A percentile compares a stretch with the other conserved stretches of the same genome.
These are phyloP conservation scores for Trichosanthes cucumerina DNA, from an alignment of 306 rosid species.

Conservation along the genomic window DNA sequence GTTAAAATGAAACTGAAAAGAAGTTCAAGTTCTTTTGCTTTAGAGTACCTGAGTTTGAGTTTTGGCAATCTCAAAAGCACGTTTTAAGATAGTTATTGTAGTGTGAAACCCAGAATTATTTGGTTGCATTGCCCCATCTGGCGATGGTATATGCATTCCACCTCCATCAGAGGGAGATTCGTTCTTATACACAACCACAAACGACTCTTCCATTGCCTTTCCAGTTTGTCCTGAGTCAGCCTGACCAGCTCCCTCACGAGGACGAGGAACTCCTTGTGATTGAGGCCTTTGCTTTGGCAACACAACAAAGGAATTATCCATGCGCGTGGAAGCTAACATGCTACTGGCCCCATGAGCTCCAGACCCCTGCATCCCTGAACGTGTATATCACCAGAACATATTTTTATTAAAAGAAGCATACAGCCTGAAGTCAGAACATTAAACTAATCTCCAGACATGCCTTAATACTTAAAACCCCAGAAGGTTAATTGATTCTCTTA, in stretches of 20 bases:
- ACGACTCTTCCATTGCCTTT: slow-evolving; percentile 85
- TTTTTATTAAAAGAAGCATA: neutral
- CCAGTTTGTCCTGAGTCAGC: slow-evolving; percentile 50
- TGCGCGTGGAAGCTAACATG: slow-evolving; percentile 56
- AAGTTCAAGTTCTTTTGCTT: slow-evolving; percentile 2
- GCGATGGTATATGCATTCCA: slow-evolving; percentile 39
- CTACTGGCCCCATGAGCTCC: slow-evolving; percentile 69
- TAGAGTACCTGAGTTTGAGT: slow-evolving; percentile 69
- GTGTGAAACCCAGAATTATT: slow-evolving; percentile 73
- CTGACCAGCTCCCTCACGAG: slow-evolving; percentile 32
- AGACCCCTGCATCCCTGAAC: slow-evolving; percentile 79
- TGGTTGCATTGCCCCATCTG: slow-evolving; percentile 52
- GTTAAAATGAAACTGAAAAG: neutral
- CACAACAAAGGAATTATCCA: slow-evolving; percentile 92
- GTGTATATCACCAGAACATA: slow-evolving; percentile 20
- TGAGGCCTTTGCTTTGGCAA: slow-evolving; percentile 62
- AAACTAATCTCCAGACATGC: neutral
- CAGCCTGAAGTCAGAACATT: neutral
- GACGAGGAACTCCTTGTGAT: slow-evolving; percentile 54
- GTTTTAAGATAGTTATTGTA: slow-evolving; percentile 59
- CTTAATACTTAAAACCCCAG: neutral
- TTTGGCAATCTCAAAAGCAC: slow-evolving; percentile 94
- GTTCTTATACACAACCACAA: slow-evolving; percentile 79
- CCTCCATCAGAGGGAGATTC: slow-evolving; percentile 72
- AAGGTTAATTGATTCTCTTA: neutral